Conservation (phyloP, 768 basidiomycete genomes). For the Calocybe indica region DNA sequence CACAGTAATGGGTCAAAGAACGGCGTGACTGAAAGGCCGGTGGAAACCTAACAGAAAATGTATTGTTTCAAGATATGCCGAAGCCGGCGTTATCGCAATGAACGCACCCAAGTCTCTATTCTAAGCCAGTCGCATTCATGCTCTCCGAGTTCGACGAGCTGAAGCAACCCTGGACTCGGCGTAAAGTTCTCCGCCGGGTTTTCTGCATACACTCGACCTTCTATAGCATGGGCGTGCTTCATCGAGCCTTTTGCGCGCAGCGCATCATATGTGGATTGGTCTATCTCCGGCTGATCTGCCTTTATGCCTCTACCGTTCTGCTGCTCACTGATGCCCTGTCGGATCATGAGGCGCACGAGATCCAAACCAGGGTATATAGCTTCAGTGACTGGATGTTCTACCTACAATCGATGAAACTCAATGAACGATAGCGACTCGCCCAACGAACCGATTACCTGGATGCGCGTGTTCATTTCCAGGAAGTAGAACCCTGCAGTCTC, state of each 20-base stretch:
- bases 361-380: slow-evolving; percentile 48
- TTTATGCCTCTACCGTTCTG: slow-evolving; percentile 7
- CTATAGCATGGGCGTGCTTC: slow-evolving; percentile 4
- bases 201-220: slow-evolving; percentile 37
- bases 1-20: slow-evolving; percentile 54
- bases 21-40: slow-evolving; percentile 43
- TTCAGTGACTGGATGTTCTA: slow-evolving; percentile 67
- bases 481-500: slow-evolving; percentile 52
- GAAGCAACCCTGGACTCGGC: slow-evolving; percentile 59
- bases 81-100: neutral
- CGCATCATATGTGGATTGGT: slow-evolving; percentile 30
- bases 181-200: slow-evolving; percentile 51
- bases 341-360: slow-evolving; percentile 59
- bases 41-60: slow-evolving; percentile 29
- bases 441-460: slow-evolving; percentile 34
- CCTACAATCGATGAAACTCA: slow-evolving; percentile 24
- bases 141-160: slow-evolving; percentile 35
- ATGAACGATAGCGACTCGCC: neutral
- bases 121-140: slow-evolving; percentile 42
- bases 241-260: slow-evolving; percentile 5
- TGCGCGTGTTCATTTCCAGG: slow-evolving; percentile 67
- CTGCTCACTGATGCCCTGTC: slow-evolving; percentile 41
- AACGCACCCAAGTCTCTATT: slow-evolving; percentile 53
- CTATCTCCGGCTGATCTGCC: slow-evolving; percentile 17
- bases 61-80: neutral